Percentiles rank a stretch among this genome's conserved stretches.
These are phyloP conservation scores for Juncus inflexus DNA, from an alignment of 176 grass and related monocot genomes.

Conservation along the genomic window DNA sequence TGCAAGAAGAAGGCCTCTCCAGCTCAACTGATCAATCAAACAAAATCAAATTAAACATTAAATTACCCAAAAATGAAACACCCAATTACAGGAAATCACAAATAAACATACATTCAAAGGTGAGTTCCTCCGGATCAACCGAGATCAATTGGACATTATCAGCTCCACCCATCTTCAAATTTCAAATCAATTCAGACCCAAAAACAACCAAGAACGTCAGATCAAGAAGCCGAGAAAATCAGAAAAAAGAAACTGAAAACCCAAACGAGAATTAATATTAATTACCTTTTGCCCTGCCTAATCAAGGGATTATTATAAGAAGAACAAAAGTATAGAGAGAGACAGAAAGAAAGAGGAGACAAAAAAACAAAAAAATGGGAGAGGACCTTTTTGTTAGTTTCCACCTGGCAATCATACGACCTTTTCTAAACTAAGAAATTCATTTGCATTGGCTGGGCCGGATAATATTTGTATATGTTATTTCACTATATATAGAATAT, in stretches of 20 bases:
- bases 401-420: constrained; percentile 48
- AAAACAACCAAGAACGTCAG: constrained; percentile 13
- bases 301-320: neutral
- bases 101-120: constrained; percentile 66
- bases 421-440: constrained; percentile 46
- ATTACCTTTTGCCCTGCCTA: constrained; percentile 15
- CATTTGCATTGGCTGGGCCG: constrained; percentile 13
- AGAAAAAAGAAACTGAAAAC: constrained; percentile 28
- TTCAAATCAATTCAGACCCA: constrained; percentile 27
- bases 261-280: constrained; percentile 2
- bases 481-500: too few relatives aligned
- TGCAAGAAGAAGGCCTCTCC: constrained; percentile 86
- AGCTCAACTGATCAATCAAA: constrained; percentile 71
- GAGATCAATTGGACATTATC: constrained; percentile 61
- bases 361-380: neutral
- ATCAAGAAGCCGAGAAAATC: constrained; percentile 11
- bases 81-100: constrained; percentile 5
- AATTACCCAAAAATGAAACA: constrained; percentile 4
- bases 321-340: constrained; percentile 31
- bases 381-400: constrained; percentile 37
- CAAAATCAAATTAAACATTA: constrained; percentile 11
- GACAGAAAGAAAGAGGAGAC: constrained; percentile 20
- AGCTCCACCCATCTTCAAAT: constrained; percentile 54
- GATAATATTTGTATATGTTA: too few relatives aligned
- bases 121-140: constrained; percentile 82